Base-by-base conservation (phyloP, 1,139 yeast genomes). In the Saccharomycopsis phalli region DNA sequence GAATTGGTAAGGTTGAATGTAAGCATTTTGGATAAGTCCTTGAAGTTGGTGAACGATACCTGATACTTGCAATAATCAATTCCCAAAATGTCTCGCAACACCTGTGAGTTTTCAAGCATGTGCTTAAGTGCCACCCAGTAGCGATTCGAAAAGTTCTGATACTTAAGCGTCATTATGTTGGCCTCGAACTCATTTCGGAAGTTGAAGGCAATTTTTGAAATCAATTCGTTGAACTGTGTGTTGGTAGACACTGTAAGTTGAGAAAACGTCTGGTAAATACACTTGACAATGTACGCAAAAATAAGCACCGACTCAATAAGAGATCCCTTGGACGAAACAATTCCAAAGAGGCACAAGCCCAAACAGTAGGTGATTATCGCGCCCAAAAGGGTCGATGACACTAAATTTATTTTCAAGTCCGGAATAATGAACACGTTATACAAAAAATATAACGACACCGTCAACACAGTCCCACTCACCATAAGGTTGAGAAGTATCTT, bases 201-300 rank as follows among this genome's bases (percentile, higher is more conserved):
- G 31, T 47, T 47, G 13, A 56, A 52, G 62, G 66, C 61, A 59
- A 52, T 64, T 51, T 49, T 57, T 48, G 51, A 47, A 3, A 64
- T 56, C 26, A 62, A 43, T 14, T 57, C 54, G 30, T 62, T 53
- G 34, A 65, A 59, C 49, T 64, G 69, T 31, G 54, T 57, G 26
- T 66, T 62, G 1, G 69, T 67, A 28, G 60, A 52, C 7, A 61
- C 56, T 3, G 84, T 76, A 39, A 87, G 68, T 50, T 81, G 84
- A 0, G 96, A 95, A 53, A 87, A 84, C 3, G 94, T 77, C 55
- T 87, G 93, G 58, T 88, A 88, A 44, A 87, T 76, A 52, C 95
- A 86, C 57, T 94, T 81, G 14, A 91, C 95, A 50, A 88, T 80
- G 58, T 91, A 91, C 10, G 94, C 93, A 56, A 86, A 80, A 52